Percentiles rank a stretch among this genome's conserved stretches.
Evolutionary conservation across 768 basidiomycete species (phyloP).

Genomic region (Sistotremastrum suecicum): DNA sequence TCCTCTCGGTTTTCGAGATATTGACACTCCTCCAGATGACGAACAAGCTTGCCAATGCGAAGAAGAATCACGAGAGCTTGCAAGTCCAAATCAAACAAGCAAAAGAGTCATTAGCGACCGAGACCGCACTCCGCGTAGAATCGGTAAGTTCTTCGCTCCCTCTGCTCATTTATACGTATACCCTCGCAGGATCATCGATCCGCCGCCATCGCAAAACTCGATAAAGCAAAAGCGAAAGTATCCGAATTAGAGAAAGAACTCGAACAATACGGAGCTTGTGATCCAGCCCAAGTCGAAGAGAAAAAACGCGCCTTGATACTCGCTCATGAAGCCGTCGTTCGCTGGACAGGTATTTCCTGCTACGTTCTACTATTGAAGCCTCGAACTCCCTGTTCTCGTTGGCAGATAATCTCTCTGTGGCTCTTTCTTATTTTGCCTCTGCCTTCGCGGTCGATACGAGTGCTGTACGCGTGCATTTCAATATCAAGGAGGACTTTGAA

Average conservation of each 20-base stretch:
- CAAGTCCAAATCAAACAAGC: conserved; percentile 38
- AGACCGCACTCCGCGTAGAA: conserved; percentile 39
- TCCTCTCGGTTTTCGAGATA: not conserved
- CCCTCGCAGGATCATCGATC: conserved; percentile 40
- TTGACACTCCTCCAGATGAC: conserved; percentile 30
- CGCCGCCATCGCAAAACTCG: conserved; percentile 35
- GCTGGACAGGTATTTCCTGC: conserved; percentile 73
- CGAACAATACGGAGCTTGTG: conserved; percentile 65
- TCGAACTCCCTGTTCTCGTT: not conserved
- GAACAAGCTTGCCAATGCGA: conserved; percentile 34
- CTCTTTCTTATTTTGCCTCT: too few species aligned
- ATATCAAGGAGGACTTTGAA: too few species aligned
- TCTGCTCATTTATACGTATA: not conserved
- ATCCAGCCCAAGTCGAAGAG: conserved; percentile 70
- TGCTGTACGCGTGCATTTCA: too few species aligned
- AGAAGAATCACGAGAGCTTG: conserved; percentile 28
- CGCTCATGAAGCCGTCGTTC: conserved; percentile 69
- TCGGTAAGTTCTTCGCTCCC: conserved; percentile 27
- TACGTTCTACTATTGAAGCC: not conserved
- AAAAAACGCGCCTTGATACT: conserved; percentile 57
- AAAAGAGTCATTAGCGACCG: conserved; percentile 30
- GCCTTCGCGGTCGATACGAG: too few species aligned
- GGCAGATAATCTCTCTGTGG: not conserved
- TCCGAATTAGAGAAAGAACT: conserved; percentile 51
- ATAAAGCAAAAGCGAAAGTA: conserved; percentile 33